phyloP scores from a whole-genome alignment of 2,329 filamentous ascomycete species.

The Sporothrix dimorphospora region DNA sequence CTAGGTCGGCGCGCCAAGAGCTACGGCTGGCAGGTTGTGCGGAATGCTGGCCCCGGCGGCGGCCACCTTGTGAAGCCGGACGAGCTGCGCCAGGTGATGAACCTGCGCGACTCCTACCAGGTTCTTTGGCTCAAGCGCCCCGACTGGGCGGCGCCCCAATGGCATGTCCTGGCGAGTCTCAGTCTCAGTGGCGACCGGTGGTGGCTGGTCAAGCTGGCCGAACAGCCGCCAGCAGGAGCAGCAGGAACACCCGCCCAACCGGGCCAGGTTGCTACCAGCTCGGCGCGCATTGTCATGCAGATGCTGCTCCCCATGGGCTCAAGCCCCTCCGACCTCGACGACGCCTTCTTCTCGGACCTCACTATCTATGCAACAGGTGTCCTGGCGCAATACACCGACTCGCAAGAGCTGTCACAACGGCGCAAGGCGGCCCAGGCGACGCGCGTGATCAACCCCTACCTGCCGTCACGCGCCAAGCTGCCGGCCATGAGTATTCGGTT shows the following conservation, averaged over 20 bases:
- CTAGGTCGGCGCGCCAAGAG: conserved; percentile 63
- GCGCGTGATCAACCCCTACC: conserved; percentile 43
- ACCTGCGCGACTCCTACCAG: conserved; percentile 65
- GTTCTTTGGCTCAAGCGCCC: conserved; percentile 69
- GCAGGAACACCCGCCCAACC: background rate
- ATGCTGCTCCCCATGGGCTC: conserved; percentile 37
- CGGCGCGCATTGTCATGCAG: conserved; percentile 32
- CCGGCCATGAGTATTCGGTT: conserved; percentile 55
- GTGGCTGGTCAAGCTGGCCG: conserved; percentile 72
- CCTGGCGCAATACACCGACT: conserved; percentile 55
- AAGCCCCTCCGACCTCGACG: conserved; percentile 50
- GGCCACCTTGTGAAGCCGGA: conserved; percentile 51
- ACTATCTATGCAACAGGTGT: conserved; percentile 55
- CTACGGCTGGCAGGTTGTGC: conserved; percentile 64
- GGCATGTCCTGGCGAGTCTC: conserved; percentile 73
- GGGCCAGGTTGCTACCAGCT: background rate
- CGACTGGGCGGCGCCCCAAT: conserved; percentile 68
- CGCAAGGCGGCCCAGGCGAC: conserved; percentile 46
- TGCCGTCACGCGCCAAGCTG: conserved; percentile 50
- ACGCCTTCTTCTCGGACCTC: conserved; percentile 57
- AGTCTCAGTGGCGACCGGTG: conserved; percentile 75
- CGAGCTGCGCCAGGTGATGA: conserved; percentile 61
- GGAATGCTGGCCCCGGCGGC: conserved; percentile 42
- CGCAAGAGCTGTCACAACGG: conserved; percentile 52
- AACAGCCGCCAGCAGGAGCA: conserved; percentile 30